phyloP scores from a whole-genome alignment of 176 grass and related monocot species.

The Oryza officinalis region DNA sequence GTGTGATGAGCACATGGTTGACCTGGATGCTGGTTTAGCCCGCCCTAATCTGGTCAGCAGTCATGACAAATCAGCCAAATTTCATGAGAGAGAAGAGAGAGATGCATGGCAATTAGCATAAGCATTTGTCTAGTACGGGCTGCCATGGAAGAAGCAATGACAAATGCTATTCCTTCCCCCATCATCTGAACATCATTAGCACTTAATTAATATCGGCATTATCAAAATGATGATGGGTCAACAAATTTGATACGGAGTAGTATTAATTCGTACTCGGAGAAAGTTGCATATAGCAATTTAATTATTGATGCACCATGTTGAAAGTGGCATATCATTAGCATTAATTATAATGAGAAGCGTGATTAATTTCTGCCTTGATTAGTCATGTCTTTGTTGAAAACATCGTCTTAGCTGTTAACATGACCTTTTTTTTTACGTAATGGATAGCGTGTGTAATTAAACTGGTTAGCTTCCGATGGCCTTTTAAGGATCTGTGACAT shows the following conservation, averaged over 20 bases:
- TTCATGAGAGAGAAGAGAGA: neutral
- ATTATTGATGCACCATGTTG: neutral
- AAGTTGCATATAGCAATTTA: neutral
- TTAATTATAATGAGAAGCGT: neutral
- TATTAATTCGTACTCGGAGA: neutral
- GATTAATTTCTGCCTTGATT: neutral
- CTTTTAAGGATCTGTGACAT: neutral
- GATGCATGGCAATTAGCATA: neutral
- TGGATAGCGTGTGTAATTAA: neutral
- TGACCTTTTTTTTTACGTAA: neutral
- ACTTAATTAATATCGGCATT: no score
- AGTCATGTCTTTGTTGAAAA: neutral
- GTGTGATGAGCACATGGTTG: constrained; percentile 5
- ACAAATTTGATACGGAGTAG: neutral
- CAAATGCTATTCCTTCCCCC: neutral
- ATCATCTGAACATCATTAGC: neutral
- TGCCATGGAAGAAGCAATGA: neutral
- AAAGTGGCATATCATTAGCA: neutral
- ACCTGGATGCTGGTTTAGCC: neutral
- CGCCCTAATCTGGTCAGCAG: neutral
- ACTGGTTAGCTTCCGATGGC: neutral
- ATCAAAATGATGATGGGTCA: neutral
- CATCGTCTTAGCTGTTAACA: neutral
- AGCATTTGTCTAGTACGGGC: neutral
- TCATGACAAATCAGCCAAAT: neutral